These are phyloP conservation scores for Pestalotiopsis sp. DNA, from an alignment of 2,329 filamentous ascomycete genomes.

Conservation along the genomic window DNA sequence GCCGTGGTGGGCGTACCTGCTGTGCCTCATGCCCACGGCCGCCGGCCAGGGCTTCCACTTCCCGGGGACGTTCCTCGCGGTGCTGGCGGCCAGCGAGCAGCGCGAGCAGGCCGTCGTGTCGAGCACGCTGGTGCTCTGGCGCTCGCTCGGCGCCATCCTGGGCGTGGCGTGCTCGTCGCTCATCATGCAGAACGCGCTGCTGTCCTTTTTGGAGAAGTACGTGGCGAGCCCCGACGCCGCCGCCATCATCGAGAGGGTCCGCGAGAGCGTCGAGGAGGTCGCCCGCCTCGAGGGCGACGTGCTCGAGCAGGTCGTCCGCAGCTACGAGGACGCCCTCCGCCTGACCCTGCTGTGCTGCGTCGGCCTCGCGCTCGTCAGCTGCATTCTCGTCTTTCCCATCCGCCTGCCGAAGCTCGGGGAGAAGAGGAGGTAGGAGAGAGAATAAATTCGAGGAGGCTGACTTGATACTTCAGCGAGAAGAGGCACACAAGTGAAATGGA, in stretches of 20 bases:
- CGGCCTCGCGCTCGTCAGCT: slow-evolving; percentile 49
- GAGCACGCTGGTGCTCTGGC: slow-evolving; percentile 71
- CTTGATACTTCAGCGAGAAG: neutral
- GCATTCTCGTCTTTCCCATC: slow-evolving; percentile 52
- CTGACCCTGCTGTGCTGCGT: slow-evolving; percentile 48
- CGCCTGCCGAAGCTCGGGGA: slow-evolving; percentile 55
- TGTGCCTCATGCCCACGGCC: slow-evolving; percentile 58
- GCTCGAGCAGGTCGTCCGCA: slow-evolving; percentile 55
- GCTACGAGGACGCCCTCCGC: slow-evolving; percentile 55
- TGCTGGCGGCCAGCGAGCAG: slow-evolving; percentile 62
- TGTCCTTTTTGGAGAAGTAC: slow-evolving; percentile 57
- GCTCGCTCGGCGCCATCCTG: slow-evolving; percentile 71
- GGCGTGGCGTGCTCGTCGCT: slow-evolving; percentile 74
- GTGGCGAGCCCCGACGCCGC: slow-evolving; percentile 53
- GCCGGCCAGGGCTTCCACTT: slow-evolving; percentile 67
- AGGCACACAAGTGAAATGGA: too few species aligned
- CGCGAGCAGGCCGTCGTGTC: slow-evolving; percentile 70
- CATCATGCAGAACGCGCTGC: slow-evolving; percentile 72
- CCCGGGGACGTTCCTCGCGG: slow-evolving; percentile 64
- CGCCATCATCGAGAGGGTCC: slow-evolving; percentile 53
- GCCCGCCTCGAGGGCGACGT: slow-evolving; percentile 38
- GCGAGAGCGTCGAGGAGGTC: slow-evolving; percentile 58
- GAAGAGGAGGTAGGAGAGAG: slow-evolving; percentile 33
- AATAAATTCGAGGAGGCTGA: neutral
- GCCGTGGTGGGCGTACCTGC: slow-evolving; percentile 54